Evolutionary conservation across 306 rosid genomes (phyloP).

Genomic region (Rubus idaeus): DNA sequence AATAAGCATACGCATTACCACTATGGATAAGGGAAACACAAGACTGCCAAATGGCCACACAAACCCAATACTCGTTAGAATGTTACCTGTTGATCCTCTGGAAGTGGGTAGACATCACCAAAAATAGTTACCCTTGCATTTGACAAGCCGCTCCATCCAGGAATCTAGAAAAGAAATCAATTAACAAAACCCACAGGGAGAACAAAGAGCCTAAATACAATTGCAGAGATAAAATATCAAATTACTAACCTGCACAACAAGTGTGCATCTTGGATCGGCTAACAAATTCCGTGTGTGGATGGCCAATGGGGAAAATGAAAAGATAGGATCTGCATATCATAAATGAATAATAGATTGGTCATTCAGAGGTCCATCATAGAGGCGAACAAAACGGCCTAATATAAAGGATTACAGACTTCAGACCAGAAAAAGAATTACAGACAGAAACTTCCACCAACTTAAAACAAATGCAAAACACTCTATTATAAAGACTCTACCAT

Average conservation of each 20-base stretch:
- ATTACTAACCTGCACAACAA: slow-evolving; percentile 92
- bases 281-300: slow-evolving; percentile 93
- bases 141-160: slow-evolving; percentile 99
- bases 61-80: slow-evolving; percentile 7
- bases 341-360: not conserved
- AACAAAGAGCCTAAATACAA: slow-evolving; percentile 26
- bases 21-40: slow-evolving; percentile 15
- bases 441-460: not conserved
- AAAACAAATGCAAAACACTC: not conserved
- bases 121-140: slow-evolving; percentile 99
- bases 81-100: slow-evolving; percentile 85
- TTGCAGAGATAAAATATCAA: slow-evolving; percentile 22
- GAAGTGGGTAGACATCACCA: slow-evolving; percentile 96
- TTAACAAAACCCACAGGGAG: slow-evolving; percentile 39
- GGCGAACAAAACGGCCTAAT: not conserved
- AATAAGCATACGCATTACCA: slow-evolving; percentile 6
- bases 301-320: slow-evolving; percentile 96
- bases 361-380: slow-evolving; percentile 8
- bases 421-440: not conserved
- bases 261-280: slow-evolving; percentile 94
- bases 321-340: slow-evolving; percentile 73
- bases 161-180: slow-evolving; percentile 58
- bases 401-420: not conserved
- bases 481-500: not conserved
- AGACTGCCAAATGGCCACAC: slow-evolving; percentile 5